Evolutionary conservation across 129 eudicot genomes (phyloP).

Genomic region (Arctium lappa): DNA sequence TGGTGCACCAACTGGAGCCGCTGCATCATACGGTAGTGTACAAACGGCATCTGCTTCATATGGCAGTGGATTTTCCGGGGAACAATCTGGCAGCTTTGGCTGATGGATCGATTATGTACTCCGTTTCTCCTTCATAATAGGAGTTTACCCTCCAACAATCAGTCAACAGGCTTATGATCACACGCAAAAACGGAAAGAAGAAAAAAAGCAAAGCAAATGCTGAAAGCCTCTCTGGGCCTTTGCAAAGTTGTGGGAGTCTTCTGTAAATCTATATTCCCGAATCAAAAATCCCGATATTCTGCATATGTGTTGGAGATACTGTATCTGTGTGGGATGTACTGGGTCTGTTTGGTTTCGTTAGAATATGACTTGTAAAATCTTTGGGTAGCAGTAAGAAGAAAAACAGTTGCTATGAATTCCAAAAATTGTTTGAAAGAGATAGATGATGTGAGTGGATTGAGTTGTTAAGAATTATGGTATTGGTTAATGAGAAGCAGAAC

Average conservation of each 20-base stretch:
- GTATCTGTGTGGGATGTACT: neutral
- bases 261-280: neutral
- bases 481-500: neutral
- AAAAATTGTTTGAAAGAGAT: neutral
- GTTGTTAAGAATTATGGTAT: too few species aligned
- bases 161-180: neutral
- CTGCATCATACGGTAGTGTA: slow-evolving; percentile 69
- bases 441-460: too few species aligned
- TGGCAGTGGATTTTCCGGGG: slow-evolving; percentile 88
- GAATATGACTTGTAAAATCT: neutral
- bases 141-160: slow-evolving; percentile 3
- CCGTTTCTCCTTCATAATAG: neutral
- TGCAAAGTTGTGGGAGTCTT: neutral
- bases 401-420: neutral
- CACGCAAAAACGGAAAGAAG: neutral
- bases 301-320: neutral
- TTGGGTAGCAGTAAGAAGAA: neutral
- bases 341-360: neutral
- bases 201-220: neutral
- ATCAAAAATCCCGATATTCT: neutral
- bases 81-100: slow-evolving; percentile 69
- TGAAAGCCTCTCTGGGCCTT: neutral
- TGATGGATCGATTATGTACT: slow-evolving; percentile 14
- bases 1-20: slow-evolving; percentile 39
- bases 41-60: slow-evolving; percentile 84